Percentiles rank a stretch among this genome's conserved stretches.
Evolutionary conservation across 2,329 filamentous ascomycete genomes (phyloP).

Genomic region (Verticillium longisporum): DNA sequence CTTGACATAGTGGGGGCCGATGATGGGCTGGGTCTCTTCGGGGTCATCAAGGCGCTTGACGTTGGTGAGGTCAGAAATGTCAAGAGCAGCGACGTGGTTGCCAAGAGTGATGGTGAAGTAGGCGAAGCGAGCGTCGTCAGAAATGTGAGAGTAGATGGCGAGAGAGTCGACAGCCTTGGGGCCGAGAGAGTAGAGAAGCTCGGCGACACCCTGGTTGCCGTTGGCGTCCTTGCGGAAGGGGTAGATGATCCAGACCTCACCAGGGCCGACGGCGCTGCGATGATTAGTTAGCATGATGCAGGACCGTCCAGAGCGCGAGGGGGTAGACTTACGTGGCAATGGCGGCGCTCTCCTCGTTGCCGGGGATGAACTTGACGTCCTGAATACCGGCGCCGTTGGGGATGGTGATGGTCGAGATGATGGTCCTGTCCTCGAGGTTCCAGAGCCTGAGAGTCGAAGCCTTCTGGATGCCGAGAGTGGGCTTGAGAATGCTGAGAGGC

Average conservation of each 20-base stretch:
- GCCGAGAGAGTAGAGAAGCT: conserved; percentile 53
- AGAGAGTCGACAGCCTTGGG: conserved; percentile 45
- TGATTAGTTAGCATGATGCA: not conserved
- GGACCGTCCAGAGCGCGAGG: not conserved
- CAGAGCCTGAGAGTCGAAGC: conserved; percentile 55
- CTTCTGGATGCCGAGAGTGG: conserved; percentile 42
- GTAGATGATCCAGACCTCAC: conserved; percentile 60
- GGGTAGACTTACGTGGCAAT: conserved; percentile 38
- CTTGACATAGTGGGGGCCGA: conserved; percentile 59
- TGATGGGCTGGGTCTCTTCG: conserved; percentile 48
- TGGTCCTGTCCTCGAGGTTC: conserved; percentile 44
- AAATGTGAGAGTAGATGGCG: conserved; percentile 56
- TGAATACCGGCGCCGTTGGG: conserved; percentile 54
- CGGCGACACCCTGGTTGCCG: conserved; percentile 49
- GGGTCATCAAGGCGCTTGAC: conserved; percentile 56
- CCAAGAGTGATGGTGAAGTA: conserved; percentile 56
- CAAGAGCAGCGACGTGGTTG: conserved; percentile 55
- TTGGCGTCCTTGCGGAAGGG: conserved; percentile 47
- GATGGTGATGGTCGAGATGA: conserved; percentile 55
- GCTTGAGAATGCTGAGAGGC: conserved; percentile 54
- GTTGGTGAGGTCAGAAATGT: conserved; percentile 54
- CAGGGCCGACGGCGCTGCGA: conserved; percentile 43
- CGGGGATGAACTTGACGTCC: conserved; percentile 60
- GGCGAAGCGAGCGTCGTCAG: conserved; percentile 47
- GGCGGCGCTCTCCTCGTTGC: conserved; percentile 49